Conservation (phyloP, 768 basidiomycete genomes). For the Lentinula guzmanii region DNA sequence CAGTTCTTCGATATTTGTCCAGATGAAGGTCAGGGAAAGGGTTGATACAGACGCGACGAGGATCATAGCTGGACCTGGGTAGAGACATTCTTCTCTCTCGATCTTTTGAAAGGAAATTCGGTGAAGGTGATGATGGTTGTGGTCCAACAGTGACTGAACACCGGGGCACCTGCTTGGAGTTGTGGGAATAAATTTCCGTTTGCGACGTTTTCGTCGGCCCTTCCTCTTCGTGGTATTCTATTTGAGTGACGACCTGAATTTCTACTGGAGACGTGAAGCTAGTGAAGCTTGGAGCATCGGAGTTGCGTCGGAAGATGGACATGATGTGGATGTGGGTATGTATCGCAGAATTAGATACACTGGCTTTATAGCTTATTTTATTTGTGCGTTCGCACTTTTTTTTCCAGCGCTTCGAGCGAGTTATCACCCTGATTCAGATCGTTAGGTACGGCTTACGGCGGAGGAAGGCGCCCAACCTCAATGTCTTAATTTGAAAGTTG, state of each 20-base stretch:
- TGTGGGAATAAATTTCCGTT: constrained; percentile 1
- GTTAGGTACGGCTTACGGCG: neutral
- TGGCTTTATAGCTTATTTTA: neutral
- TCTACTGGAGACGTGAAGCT: constrained; percentile 2
- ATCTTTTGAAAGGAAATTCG: neutral
- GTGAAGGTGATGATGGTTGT: neutral
- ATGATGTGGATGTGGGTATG: neutral
- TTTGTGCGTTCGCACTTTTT: neutral
- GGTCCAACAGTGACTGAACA: neutral
- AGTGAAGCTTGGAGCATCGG: neutral
- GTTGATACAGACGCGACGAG: constrained; percentile 69
- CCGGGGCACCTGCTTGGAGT: neutral
- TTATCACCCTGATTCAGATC: neutral
- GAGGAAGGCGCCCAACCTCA: neutral
- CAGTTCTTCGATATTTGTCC: constrained; percentile 71
- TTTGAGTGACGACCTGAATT: neutral
- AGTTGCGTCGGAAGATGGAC: constrained; percentile 1
- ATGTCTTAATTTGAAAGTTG: neutral
- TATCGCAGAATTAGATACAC: neutral
- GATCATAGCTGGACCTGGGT: constrained; percentile 58
- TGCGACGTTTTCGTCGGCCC: neutral
- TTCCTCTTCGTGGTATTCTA: constrained; percentile 2
- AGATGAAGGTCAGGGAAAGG: constrained; percentile 75
- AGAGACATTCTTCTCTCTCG: constrained; percentile 28
- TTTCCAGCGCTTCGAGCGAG: neutral